A percentile compares a stretch with the other conserved stretches of the same genome.
These are phyloP conservation scores for Venturia oleaginea DNA, from an alignment of 2,329 filamentous ascomycete species.

Conservation along the genomic window DNA sequence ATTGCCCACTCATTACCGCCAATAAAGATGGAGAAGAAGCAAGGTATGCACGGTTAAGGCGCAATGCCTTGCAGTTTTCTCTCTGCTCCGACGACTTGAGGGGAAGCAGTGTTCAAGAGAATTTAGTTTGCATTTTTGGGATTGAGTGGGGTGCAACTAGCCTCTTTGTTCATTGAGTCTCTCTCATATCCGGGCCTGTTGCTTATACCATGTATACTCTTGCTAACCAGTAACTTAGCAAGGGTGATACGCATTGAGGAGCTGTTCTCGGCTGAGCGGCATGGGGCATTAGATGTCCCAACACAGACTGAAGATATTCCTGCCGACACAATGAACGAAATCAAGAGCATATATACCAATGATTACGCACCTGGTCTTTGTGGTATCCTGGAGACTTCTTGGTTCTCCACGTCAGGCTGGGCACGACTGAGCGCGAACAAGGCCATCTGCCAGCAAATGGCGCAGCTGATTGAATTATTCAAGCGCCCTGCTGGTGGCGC, in stretches of 20 bases:
- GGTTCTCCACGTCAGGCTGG: slow-evolving; percentile 58
- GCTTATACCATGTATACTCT: background rate
- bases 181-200: background rate
- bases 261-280: slow-evolving; percentile 43
- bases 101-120: background rate
- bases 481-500: slow-evolving; percentile 12
- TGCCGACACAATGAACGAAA: slow-evolving; percentile 41
- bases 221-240: slow-evolving; percentile 1
- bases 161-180: background rate
- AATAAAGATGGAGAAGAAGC: slow-evolving; percentile 6
- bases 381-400: slow-evolving; percentile 70
- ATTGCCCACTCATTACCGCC: background rate
- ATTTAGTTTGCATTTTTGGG: background rate
- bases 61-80: background rate
- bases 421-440: slow-evolving; percentile 46
- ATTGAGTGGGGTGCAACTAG: background rate
- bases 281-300: slow-evolving; percentile 17
- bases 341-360: slow-evolving; percentile 62
- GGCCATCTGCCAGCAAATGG: slow-evolving; percentile 56
- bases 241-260: slow-evolving; percentile 55
- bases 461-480: slow-evolving; percentile 48
- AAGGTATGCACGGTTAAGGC: slow-evolving; percentile 3
- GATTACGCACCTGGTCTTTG: slow-evolving; percentile 69
- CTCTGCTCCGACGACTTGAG: background rate
- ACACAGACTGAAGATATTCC: background rate